Evolutionary conservation across 345 rosid species (phyloP).

Genomic region (Mercurialis annua): DNA sequence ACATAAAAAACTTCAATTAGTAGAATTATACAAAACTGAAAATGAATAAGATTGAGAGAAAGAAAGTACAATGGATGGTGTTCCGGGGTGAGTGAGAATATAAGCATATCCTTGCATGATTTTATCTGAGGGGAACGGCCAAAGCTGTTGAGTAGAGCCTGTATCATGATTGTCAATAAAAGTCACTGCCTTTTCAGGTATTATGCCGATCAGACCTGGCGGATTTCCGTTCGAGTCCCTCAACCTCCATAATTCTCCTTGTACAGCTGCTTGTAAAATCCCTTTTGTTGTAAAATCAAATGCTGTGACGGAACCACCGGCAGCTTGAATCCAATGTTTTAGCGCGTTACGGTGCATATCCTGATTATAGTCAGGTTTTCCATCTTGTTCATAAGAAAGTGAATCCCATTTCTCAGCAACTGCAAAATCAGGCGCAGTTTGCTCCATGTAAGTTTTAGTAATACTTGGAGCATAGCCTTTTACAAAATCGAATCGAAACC

Average conservation of each 20-base stretch:
- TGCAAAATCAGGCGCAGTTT: conserved; percentile 60
- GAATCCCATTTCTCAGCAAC: conserved; percentile 78
- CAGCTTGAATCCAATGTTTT: conserved; percentile 57
- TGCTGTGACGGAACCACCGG: conserved; percentile 56
- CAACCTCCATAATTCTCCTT: conserved; percentile 76
- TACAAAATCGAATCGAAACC: conserved; percentile 78
- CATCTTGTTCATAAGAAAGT: conserved; percentile 49
- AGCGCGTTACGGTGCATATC: conserved; percentile 55
- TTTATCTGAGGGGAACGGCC: conserved; percentile 79
- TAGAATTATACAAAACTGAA: background rate
- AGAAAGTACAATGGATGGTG: conserved; percentile 65
- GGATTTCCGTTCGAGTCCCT: conserved; percentile 69
- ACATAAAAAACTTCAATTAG: background rate
- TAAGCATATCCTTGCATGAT: conserved; percentile 87
- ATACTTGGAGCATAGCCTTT: conserved; percentile 60
- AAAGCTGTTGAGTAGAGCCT: conserved; percentile 50
- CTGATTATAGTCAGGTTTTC: conserved; percentile 50
- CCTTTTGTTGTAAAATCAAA: conserved; percentile 92
- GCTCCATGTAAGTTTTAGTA: conserved; percentile 47
- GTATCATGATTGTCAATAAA: conserved; percentile 86
- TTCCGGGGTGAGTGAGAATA: conserved; percentile 84
- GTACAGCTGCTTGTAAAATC: conserved; percentile 66
- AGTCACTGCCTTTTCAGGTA: conserved; percentile 72
- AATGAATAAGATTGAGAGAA: conserved; percentile 1
- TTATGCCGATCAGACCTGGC: conserved; percentile 66